Conservation (phyloP, 495 filamentous ascomycete genomes). For the Podospora australis region DNA sequence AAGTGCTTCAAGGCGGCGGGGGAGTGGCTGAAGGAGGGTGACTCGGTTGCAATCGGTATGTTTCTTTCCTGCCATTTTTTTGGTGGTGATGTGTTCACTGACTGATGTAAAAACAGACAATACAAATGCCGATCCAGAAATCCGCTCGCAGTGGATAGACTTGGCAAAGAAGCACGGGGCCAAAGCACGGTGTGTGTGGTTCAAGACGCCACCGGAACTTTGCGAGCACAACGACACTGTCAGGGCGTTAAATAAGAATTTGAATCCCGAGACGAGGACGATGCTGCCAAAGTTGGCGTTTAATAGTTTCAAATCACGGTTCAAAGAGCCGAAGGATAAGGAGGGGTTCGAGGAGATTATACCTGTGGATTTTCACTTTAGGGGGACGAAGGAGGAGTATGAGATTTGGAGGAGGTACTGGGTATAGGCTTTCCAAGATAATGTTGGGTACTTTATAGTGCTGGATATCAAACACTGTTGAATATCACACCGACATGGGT, state of each 20-base stretch:
- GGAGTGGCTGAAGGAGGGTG: conserved; percentile 55
- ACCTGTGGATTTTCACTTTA: conserved; percentile 55
- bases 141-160: conserved; percentile 64
- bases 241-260: conserved; percentile 59
- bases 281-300: conserved; percentile 77
- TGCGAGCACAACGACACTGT: conserved; percentile 90
- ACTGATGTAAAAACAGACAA: conserved; percentile 59
- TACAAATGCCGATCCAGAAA: conserved; percentile 78
- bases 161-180: conserved; percentile 63
- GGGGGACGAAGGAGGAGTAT: conserved; percentile 46
- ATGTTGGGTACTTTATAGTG: neutral
- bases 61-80: neutral
- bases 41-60: conserved; percentile 63
- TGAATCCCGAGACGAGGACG: conserved; percentile 76
- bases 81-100: neutral
- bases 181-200: conserved; percentile 80
- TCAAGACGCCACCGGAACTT: conserved; percentile 62
- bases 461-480: no score
- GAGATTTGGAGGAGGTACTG: conserved; percentile 68
- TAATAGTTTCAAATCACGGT: conserved; percentile 60
- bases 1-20: conserved; percentile 78
- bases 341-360: conserved; percentile 85
- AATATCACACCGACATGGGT: no score
- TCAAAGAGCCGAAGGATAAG: conserved; percentile 58
- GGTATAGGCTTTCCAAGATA: conserved; percentile 37